Base-by-base conservation (phyloP, 371 early-diverging fungal species). In the Syncephalastrum monosporum region DNA sequence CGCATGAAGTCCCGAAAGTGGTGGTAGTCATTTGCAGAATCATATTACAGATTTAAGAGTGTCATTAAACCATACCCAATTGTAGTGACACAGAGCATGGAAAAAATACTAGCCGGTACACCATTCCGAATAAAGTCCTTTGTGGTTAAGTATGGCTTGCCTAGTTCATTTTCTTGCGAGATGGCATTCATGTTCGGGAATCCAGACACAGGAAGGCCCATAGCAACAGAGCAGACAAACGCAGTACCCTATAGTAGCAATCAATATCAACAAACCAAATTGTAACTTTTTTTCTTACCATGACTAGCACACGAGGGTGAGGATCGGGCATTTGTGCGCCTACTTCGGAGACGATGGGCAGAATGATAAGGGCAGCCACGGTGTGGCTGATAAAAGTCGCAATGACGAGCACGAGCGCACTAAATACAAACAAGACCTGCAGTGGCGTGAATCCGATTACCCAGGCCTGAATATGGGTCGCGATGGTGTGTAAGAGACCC, bases 371-470 rank as follows among this genome's bases (percentile, higher is more conserved):
- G 0, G 93, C 93, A 0, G 89, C 91, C 1, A 98, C 98, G 0
- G 98, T 97, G 64, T 98, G 98, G 42, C 90, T 90, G 56, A 98
- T 93, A 67, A 97, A 97, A 3, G 93, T 94, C 15, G 97, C 91
- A 61, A 91, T 86, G 2, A 91, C 81, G 2, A 91, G 63, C 3
- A 91, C 88, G 50, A 93, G 62, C 14, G 69, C 67, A 14, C 87
- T 79, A 61, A 93, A 89, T 12, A 87, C 70, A 42, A 87, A 75
- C 52, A 91, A 60, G 6, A 93, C 87, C 13, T 76, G 69, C 64
- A 88, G 92, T 5, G 88, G 74, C 4, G 84, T 70, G 59, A 91
- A 62, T 5, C 80, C 90, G 16, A 79, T 69, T 7, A 94, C 87
- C 45, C 81, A 54, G 0, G 64, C 61, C 16, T 88, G 81, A 19